Conservation (phyloP, 2,329 filamentous ascomycete genomes). For the Neoascochyta sp. region DNA sequence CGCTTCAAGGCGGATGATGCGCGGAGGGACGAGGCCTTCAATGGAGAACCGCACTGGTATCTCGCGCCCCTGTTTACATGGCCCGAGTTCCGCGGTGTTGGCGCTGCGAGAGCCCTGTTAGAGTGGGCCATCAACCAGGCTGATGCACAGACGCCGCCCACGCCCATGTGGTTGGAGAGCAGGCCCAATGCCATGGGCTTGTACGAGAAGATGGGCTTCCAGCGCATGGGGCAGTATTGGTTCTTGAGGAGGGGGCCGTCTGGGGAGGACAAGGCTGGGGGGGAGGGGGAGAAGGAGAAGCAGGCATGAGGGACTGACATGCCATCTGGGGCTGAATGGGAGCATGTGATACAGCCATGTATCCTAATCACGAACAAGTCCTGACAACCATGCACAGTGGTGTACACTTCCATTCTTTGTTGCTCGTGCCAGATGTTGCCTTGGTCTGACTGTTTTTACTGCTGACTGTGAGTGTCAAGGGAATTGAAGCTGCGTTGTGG, state of each 20-base stretch:
- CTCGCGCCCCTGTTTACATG: slow-evolving; percentile 26
- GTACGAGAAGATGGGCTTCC: slow-evolving; percentile 33
- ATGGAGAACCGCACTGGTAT: slow-evolving; percentile 35
- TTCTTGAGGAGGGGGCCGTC: slow-evolving; percentile 20
- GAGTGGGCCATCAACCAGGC: slow-evolving; percentile 31
- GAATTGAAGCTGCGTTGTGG: too few relatives aligned
- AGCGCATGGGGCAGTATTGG: slow-evolving; percentile 12
- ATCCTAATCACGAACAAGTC: too few relatives aligned
- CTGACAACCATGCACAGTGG: too few relatives aligned
- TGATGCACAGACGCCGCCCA: slow-evolving; percentile 20
- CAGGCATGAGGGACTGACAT: too few relatives aligned
- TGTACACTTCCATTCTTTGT: too few relatives aligned
- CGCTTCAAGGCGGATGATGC: too few relatives aligned
- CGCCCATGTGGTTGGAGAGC: slow-evolving; percentile 30
- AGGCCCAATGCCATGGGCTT: slow-evolving; percentile 20
- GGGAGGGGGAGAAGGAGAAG: slow-evolving; percentile 3
- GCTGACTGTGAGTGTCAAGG: too few relatives aligned
- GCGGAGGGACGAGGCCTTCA: too few relatives aligned
- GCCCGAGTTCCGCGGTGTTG: slow-evolving; percentile 29
- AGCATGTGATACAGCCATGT: too few relatives aligned
- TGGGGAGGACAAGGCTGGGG: slow-evolving; percentile 1
- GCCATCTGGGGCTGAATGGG: too few relatives aligned
- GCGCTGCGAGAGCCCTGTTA: slow-evolving; percentile 26
- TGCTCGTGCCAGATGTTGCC: too few relatives aligned
- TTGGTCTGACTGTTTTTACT: too few relatives aligned